Base-by-base conservation (phyloP, 1,139 yeast species). In the Zygosaccharomyces sapae region DNA sequence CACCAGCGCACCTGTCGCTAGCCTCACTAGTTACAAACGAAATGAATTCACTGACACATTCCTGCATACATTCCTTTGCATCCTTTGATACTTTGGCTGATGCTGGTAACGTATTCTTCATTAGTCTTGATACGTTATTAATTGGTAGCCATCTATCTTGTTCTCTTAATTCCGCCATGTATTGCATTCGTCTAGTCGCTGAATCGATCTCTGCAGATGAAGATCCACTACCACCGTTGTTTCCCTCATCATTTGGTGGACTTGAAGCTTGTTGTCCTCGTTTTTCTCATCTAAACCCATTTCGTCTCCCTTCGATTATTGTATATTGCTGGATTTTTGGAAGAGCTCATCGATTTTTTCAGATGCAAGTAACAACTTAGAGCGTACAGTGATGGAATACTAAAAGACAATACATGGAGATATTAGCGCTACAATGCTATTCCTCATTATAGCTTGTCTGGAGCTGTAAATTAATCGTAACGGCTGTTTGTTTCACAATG, bases 1-100 rank as follows among this genome's bases (percentile, higher is more conserved):
- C 94, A 36, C 81, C 71, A 18, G 79, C 67, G 60, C 94, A 85
- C 55, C 80, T 76, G 58, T 86, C 95, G 43, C 88, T 81, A 2
- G 95, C 76, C 65, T 88, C 95, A 57, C 92, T 83, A 3, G 96
- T 87, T 38, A 88, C 81, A 67, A 88, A 88, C 3, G 95, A 84
- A 27, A 88, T 87, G 65, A 87, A 86, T 67, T 88, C 98, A 41
- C 92, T 81, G 1, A 92, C 97, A 69, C 98, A 92, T 65, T 92
- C 98, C 69, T 92, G 98, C 79, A 92, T 87, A 59, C 97, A 90
- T 62, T 89, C 97, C 65, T 92, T 92, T 31, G 97, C 96, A 62
- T 90, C 98, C 61, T 89, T 90, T 8, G 96, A 86, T 1, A 92
- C 89, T 62, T 92, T 92, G 2, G 97, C 97, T 7, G 89, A 83